phyloP scores from a whole-genome alignment of 164 flowering plant species.

The Euptelea pleiosperma region DNA sequence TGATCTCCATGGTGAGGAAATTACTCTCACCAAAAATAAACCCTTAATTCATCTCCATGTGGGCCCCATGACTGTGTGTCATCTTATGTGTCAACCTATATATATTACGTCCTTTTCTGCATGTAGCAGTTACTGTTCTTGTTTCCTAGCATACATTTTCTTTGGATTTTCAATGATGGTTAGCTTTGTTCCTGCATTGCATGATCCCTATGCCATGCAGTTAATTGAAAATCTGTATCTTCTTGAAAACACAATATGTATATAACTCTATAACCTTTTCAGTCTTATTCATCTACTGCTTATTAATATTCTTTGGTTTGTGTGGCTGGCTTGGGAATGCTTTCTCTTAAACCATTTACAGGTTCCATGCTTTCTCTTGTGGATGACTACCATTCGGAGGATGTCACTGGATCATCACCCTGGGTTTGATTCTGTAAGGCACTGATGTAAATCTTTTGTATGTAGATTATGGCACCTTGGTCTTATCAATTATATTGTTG shows the following conservation, averaged over 20 bases:
- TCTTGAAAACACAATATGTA: not conserved
- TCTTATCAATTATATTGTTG: slow-evolving; percentile 3
- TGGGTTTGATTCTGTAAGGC: slow-evolving; percentile 88
- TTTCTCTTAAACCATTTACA: slow-evolving; percentile 28
- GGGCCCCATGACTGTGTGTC: too few relatives aligned
- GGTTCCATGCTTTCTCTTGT: slow-evolving; percentile 78
- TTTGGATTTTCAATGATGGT: too few relatives aligned
- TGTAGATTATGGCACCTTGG: too few relatives aligned
- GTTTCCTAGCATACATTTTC: too few relatives aligned
- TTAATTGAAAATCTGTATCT: not conserved
- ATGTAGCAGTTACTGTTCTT: too few relatives aligned
- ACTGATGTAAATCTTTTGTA: too few relatives aligned
- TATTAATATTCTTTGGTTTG: not conserved
- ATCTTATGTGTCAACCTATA: too few relatives aligned
- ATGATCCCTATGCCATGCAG: too few relatives aligned
- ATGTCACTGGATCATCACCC: slow-evolving; percentile 80
- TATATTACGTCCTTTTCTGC: too few relatives aligned
- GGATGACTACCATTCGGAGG: slow-evolving; percentile 65
- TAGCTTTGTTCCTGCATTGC: not conserved
- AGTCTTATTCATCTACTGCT: not conserved
- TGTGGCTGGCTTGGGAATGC: slow-evolving; percentile 3
- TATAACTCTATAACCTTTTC: not conserved
- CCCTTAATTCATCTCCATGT: too few relatives aligned
- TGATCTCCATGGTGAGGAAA: too few relatives aligned
- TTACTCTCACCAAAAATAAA: too few relatives aligned